These are phyloP conservation scores for Aegle marmelos DNA, from an alignment of 345 rosid genomes.

Conservation along the genomic window DNA sequence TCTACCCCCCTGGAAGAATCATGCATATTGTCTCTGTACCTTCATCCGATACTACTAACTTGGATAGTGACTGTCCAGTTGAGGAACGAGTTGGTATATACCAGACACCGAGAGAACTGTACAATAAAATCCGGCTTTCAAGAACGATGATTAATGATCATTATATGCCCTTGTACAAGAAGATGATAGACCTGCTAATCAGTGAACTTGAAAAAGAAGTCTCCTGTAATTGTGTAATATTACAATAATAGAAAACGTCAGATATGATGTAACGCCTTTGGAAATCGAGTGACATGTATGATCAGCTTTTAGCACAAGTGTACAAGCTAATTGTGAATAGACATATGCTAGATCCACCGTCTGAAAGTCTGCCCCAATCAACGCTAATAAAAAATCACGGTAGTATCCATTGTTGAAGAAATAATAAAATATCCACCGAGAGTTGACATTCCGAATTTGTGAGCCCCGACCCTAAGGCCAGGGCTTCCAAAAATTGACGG, in stretches of 20 bases:
- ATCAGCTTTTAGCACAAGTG: not conserved
- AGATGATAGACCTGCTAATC: constrained; percentile 79
- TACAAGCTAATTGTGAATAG: not conserved
- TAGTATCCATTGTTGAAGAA: no score
- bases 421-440: no score
- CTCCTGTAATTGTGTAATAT: constrained; percentile 21
- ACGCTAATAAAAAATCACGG: no score
- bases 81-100: constrained; percentile 54
- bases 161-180: constrained; percentile 93
- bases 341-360: no score
- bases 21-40: constrained; percentile 69
- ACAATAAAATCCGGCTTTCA: constrained; percentile 84
- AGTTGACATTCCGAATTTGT: no score
- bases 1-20: constrained; percentile 87
- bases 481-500: constrained; percentile 96
- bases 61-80: constrained; percentile 9
- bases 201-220: constrained; percentile 52
- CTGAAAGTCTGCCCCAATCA: no score
- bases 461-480: constrained; percentile 29
- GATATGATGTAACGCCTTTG: not conserved
- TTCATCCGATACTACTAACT: constrained; percentile 16
- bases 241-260: not conserved
- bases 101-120: constrained; percentile 83
- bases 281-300: not conserved
- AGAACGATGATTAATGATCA: constrained; percentile 95